A percentile compares a stretch with the other conserved stretches of the same genome.
These are phyloP conservation scores for Asterella californica DNA, from an alignment of 225 moss, liverwort and hornwort species.

Conservation along the genomic window DNA sequence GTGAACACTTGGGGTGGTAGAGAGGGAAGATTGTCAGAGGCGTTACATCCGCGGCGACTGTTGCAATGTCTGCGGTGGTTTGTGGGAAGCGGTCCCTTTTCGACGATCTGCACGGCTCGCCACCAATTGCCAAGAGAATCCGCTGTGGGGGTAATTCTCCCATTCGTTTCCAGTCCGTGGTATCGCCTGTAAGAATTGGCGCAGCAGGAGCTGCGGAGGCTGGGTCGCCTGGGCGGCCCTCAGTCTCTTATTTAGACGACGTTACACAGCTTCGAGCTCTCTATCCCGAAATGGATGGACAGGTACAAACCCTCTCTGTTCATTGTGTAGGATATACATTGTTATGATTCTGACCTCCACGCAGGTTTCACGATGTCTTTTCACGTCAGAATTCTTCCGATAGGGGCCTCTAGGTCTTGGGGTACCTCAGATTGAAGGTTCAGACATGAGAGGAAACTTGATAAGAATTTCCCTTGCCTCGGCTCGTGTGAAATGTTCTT, in stretches of 20 bases:
- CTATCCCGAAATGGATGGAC: conserved; percentile 62
- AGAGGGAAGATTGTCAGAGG: conserved; percentile 38
- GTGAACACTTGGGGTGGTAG: conserved; percentile 9
- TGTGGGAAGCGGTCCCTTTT: conserved; percentile 99
- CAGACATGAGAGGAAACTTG: not conserved
- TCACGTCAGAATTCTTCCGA: not conserved
- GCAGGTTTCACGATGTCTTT: not conserved
- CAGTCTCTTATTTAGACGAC: conserved; percentile 33
- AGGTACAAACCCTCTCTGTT: conserved; percentile 16
- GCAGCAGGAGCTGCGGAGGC: conserved; percentile 65
- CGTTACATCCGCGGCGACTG: conserved; percentile 51
- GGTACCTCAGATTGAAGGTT: not conserved
- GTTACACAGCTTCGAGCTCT: conserved; percentile 55
- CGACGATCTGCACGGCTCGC: conserved; percentile 92
- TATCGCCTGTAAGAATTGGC: conserved; percentile 53
- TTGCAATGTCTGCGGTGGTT: conserved; percentile 99
- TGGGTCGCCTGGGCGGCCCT: conserved; percentile 57
- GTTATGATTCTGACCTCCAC: not conserved
- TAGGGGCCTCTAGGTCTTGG: too few species aligned
- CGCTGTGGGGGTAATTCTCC: conserved; percentile 79
- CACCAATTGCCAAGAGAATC: conserved; percentile 88
- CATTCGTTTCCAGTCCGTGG: conserved; percentile 61
- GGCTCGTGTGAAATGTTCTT: not conserved
- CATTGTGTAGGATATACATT: not conserved
- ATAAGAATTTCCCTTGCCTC: not conserved